A percentile compares a stretch with the other conserved stretches of the same genome.
Evolutionary conservation across 495 filamentous ascomycete species (phyloP).

Genomic region (Aspergillus leporis): DNA sequence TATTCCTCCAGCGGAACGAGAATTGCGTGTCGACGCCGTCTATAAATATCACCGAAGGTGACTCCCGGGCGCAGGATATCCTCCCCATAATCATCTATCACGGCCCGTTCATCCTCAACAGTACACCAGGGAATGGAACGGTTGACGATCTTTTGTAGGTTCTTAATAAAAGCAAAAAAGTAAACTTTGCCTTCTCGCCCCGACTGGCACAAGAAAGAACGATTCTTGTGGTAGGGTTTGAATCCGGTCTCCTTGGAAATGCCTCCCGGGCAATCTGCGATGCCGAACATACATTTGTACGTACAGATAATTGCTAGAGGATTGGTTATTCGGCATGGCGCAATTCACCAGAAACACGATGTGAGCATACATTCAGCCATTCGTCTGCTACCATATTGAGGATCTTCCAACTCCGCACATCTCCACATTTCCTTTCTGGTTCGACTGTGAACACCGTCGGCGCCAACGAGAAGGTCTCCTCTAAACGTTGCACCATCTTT

Average conservation of each 20-base stretch:
- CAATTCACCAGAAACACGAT: neutral
- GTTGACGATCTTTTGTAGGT: neutral
- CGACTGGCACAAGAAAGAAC: slow-evolving; percentile 9
- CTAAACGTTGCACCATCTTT: slow-evolving; percentile 31
- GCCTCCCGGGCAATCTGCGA: neutral
- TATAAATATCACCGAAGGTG: slow-evolving; percentile 1
- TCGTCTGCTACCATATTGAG: neutral
- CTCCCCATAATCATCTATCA: neutral
- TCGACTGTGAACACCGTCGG: slow-evolving; percentile 51
- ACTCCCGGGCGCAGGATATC: neutral
- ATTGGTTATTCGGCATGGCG: neutral
- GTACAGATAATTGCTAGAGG: neutral
- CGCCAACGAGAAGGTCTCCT: slow-evolving; percentile 48
- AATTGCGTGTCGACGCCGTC: neutral
- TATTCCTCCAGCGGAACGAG: slow-evolving; percentile 15
- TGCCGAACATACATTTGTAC: slow-evolving; percentile 18
- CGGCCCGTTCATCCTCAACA: neutral
- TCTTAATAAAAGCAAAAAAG: neutral
- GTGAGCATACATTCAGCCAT: neutral
- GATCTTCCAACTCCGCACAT: slow-evolving; percentile 12
- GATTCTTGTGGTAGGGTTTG: slow-evolving; percentile 9
- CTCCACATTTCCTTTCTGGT: slow-evolving; percentile 39
- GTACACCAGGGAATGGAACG: neutral
- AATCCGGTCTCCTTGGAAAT: neutral
- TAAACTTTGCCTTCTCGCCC: neutral